Percentiles rank a stretch among this genome's conserved stretches.
phyloP scores from a whole-genome alignment of 352 stramenopile species.

The Phytopythium sindhum region DNA sequence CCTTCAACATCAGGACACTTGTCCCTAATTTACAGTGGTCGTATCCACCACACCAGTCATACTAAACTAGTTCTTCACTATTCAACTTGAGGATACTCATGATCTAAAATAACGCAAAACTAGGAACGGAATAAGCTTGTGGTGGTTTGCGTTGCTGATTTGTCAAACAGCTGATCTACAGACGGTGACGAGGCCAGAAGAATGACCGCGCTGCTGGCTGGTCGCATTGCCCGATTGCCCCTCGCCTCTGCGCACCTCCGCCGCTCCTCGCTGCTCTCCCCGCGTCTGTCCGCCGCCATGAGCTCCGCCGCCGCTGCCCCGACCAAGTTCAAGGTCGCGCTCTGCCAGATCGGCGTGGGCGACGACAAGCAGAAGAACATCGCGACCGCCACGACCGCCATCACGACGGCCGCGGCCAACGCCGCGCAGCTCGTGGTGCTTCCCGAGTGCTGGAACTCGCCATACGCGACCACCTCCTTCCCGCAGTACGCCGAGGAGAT shows the following conservation, averaged over 20 bases:
- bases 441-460: conserved; percentile 96
- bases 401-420: conserved; percentile 68
- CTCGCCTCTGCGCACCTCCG: conserved; percentile 2
- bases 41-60: not conserved
- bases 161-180: not conserved
- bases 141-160: not conserved
- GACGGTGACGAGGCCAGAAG: no score
- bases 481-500: conserved; percentile 97
- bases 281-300: conserved; percentile 29
- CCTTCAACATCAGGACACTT: conserved; percentile 7
- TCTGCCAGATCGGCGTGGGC: conserved; percentile 95
- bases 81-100: not conserved
- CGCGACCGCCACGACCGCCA: conserved; percentile 57
- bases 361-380: conserved; percentile 86
- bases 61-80: not conserved
- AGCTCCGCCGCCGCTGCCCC: conserved; percentile 28
- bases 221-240: conserved; percentile 1
- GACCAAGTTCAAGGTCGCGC: conserved; percentile 86
- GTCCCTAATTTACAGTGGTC: not conserved
- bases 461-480: conserved; percentile 98
- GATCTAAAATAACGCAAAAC: not conserved
- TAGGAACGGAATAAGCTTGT: not conserved
- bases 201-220: not conserved
- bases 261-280: conserved; percentile 12
- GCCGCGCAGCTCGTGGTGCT: conserved; percentile 89